phyloP scores from a whole-genome alignment of 1,284 basidiomycete genomes.

The Gymnopus androsaceus region DNA sequence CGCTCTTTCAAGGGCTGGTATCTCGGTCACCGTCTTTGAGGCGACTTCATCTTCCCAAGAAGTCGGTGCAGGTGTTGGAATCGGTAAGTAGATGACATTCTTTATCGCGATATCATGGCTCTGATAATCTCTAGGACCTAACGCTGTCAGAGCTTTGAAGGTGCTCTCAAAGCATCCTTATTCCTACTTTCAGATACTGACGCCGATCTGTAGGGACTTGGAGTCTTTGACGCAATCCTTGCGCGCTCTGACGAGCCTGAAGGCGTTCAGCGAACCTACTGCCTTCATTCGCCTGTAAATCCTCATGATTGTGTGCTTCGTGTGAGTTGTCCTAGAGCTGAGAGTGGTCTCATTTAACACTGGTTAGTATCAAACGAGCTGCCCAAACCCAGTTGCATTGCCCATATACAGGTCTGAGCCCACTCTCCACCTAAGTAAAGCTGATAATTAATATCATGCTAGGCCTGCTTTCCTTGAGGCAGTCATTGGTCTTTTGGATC shows the following conservation, averaged over 20 bases:
- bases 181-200: neutral
- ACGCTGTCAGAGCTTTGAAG: slow-evolving; percentile 46
- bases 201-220: slow-evolving; percentile 34
- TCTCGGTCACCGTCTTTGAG: slow-evolving; percentile 53
- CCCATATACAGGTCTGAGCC: slow-evolving; percentile 43
- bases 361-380: slow-evolving; percentile 41
- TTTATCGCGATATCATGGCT: neutral
- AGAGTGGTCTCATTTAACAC: no score
- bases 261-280: slow-evolving; percentile 36
- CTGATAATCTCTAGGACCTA: slow-evolving; percentile 42
- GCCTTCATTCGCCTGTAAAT: slow-evolving; percentile 43
- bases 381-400: slow-evolving; percentile 37
- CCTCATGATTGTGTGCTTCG: slow-evolving; percentile 48
- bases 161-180: neutral
- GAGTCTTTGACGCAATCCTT: slow-evolving; percentile 43
- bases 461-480: slow-evolving; percentile 54
- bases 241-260: slow-evolving; percentile 35
- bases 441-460: slow-evolving; percentile 4
- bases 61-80: slow-evolving; percentile 54
- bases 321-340: slow-evolving; percentile 33
- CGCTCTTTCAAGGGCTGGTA: slow-evolving; percentile 43
- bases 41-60: slow-evolving; percentile 38
- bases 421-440: neutral
- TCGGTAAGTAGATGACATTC: slow-evolving; percentile 41
- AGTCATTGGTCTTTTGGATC: slow-evolving; percentile 46